A percentile compares a stretch with the other conserved stretches of the same genome.
Conservation (phyloP, 306 rosid genomes). For the Medicago arabica region DNA sequence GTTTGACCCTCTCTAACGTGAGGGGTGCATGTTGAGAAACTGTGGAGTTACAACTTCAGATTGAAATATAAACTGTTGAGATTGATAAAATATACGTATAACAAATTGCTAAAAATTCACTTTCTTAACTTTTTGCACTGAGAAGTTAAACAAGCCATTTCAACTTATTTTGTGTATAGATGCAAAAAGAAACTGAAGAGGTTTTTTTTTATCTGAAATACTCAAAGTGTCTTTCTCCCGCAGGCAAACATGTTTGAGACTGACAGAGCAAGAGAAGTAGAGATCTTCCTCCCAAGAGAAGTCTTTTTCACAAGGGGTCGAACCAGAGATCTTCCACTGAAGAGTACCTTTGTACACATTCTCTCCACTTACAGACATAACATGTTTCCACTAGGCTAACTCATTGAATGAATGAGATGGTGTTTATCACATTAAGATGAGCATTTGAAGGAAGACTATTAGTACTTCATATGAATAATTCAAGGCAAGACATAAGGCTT, state of each 20-base stretch:
- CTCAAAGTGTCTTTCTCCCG: not conserved
- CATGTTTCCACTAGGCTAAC: not conserved
- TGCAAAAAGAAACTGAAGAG: not conserved
- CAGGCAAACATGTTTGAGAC: not conserved
- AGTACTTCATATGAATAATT: constrained; percentile 3
- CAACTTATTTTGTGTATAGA: constrained; percentile 9
- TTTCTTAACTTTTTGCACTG: not conserved
- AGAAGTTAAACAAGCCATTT: not conserved
- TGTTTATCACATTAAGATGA: not conserved
- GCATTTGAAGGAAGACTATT: not conserved
- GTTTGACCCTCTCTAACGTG: not conserved
- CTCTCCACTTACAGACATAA: not conserved
- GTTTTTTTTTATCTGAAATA: too few species aligned
- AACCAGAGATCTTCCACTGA: not conserved
- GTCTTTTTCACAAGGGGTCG: not conserved
- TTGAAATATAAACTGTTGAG: not conserved
- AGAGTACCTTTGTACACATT: not conserved
- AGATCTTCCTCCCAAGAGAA: not conserved
- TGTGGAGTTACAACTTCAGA: not conserved
- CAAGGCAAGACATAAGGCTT: not conserved
- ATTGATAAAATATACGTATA: constrained; percentile 7
- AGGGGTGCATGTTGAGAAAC: constrained; percentile 5
- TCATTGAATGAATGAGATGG: constrained; percentile 5
- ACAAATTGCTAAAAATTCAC: not conserved
- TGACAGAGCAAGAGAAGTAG: not conserved